Evolutionary conservation across 345 rosid species (phyloP), one percentile per base, ranked within the genome.

Genomic region (Combretum micranthum): DNA sequence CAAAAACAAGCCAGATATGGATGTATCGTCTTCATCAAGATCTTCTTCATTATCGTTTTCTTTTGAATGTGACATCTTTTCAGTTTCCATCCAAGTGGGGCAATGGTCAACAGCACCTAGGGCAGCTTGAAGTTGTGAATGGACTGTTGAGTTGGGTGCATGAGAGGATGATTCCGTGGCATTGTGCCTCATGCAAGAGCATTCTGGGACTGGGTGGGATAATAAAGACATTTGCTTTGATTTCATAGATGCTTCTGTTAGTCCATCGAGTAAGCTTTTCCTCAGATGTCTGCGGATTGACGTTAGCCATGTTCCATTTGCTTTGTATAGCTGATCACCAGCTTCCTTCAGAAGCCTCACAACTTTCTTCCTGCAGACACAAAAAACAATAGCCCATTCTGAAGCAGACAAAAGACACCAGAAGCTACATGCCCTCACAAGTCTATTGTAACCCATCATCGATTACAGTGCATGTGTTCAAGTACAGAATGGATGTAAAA

Each of bases 201-300:
- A 93, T 75, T 93, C 97, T 0, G 94, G 99, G 47, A 80, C 79
- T 0, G 97, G 96, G 69, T 89, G 88, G 16, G 89, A 77, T 32
- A 93, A 86, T 68, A 89, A 89, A 53, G 96, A 69, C 14, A 50
- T 64, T 1, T 62, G 70, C 75, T 87, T 93, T 22, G 86, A 78
- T 62, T 53, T 76, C 21, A 61, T 63, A 0, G 85, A 82, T 18
- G 96, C 84, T 65, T 75, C 68, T 11, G 69, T 68, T 57, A 82
- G 67, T 57, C 99, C 86, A 62, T 89, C 87, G 7, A 83, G 77
- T 66, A 87, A 72, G 58, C 87, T 83, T 63, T 72, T 76, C 47
- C 84, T 75, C 44, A 93, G 65, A 71, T 84, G 91, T 66, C 72
- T 83, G 46, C 96, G 81, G 45, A 82, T 63, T 8, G 97, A 73